These are phyloP conservation scores for Melampsora americana DNA, from an alignment of 1,284 basidiomycete species.

Conservation along the genomic window DNA sequence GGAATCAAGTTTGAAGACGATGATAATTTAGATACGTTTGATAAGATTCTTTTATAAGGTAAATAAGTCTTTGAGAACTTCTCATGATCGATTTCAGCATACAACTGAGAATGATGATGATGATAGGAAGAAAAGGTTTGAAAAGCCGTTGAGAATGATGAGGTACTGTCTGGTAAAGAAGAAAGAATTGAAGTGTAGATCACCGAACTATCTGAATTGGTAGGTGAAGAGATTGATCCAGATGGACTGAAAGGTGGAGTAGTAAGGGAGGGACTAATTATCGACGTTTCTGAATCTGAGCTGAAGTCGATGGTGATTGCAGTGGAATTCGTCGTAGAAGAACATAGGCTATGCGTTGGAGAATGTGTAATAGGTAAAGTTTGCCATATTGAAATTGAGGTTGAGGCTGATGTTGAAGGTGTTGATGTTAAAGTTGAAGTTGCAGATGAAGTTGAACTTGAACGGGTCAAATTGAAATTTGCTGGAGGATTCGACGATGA, in stretches of 20 bases:
- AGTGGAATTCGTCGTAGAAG: neutral
- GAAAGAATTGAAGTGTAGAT: neutral
- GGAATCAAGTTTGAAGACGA: too few species aligned
- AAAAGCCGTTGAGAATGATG: neutral
- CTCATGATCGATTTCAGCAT: too few species aligned
- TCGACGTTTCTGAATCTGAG: neutral
- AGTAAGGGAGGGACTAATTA: neutral
- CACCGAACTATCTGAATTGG: neutral
- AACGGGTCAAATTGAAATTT: too few species aligned
- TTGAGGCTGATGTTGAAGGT: too few species aligned
- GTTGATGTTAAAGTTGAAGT: too few species aligned
- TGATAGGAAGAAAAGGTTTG: neutral
- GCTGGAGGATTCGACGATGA: too few species aligned
- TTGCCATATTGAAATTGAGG: too few species aligned
- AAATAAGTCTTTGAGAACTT: too few species aligned
- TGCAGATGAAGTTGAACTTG: too few species aligned
- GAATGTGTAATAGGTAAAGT: neutral
- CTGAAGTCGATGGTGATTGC: neutral
- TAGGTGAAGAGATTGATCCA: neutral
- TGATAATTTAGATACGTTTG: too few species aligned
- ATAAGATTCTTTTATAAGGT: neutral
- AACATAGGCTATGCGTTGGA: neutral
- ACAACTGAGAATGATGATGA: too few species aligned
- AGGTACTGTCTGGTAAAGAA: neutral
- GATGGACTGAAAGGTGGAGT: constrained; percentile 4